These are phyloP conservation scores for Dendrothele bispora DNA, from an alignment of 768 basidiomycete genomes.

Conservation along the genomic window DNA sequence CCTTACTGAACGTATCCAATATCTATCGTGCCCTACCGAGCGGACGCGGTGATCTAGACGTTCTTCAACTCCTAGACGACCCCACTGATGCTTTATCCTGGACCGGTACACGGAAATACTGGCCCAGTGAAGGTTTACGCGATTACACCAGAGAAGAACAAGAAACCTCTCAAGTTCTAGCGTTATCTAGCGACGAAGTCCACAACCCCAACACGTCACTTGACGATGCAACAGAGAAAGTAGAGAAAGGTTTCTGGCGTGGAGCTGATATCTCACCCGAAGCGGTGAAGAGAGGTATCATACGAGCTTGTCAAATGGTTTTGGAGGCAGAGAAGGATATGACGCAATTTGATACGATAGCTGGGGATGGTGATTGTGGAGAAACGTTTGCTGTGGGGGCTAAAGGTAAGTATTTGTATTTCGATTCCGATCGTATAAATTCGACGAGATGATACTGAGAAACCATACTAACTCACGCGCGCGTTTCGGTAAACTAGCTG, in stretches of 20 bases:
- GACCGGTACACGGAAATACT: conserved; percentile 32
- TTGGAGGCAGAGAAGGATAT: conserved; percentile 49
- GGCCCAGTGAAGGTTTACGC: conserved; percentile 18
- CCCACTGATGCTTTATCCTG: conserved; percentile 43
- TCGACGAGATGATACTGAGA: too few relatives aligned
- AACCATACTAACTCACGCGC: too few relatives aligned
- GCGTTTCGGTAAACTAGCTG: conserved; percentile 24
- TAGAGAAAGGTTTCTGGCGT: conserved; percentile 1
- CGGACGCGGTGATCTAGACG: conserved; percentile 10
- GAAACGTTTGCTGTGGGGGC: conserved; percentile 55
- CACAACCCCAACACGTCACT: not conserved
- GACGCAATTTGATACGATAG: conserved; percentile 58
- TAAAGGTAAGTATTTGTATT: conserved; percentile 26
- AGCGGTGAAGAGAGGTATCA: conserved; percentile 27
- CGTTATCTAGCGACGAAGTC: not conserved
- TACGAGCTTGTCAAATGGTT: conserved; percentile 39
- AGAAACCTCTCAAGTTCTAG: not conserved
- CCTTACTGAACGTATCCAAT: conserved; percentile 46
- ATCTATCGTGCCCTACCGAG: too few relatives aligned
- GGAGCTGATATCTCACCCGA: conserved; percentile 5
- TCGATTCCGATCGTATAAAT: too few relatives aligned
- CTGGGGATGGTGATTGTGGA: conserved; percentile 67
- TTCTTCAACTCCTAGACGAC: conserved; percentile 39
- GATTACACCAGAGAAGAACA: not conserved
- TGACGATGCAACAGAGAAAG: not conserved